Evolutionary conservation across 179 eudicot species (phyloP).

Genomic region (Drosera spatulata): DNA sequence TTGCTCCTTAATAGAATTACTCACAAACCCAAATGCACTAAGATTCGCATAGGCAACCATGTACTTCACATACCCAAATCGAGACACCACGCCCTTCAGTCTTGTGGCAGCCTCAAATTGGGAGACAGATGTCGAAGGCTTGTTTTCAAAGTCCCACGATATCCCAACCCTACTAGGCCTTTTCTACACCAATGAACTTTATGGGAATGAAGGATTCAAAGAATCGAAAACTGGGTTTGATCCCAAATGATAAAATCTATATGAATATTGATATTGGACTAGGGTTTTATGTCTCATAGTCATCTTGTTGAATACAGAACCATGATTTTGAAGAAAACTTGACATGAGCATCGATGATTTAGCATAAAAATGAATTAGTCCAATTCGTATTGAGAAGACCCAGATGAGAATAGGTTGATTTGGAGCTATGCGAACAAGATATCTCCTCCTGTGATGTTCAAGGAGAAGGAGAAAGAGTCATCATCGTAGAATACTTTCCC

Average conservation of each 20-base stretch:
- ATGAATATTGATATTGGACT: not conserved
- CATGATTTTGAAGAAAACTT: not conserved
- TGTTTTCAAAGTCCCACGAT: constrained; percentile 57
- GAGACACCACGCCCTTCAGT: constrained; percentile 47
- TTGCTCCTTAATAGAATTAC: constrained; percentile 29
- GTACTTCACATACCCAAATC: constrained; percentile 51
- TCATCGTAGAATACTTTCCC: too few relatives aligned
- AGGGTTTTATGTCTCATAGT: constrained; percentile 2
- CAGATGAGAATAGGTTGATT: too few relatives aligned
- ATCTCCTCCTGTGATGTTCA: too few relatives aligned
- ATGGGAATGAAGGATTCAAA: not conserved
- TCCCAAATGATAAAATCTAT: constrained; percentile 13
- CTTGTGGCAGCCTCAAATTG: constrained; percentile 71
- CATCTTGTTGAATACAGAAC: constrained; percentile 1
- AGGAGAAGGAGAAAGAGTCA: too few relatives aligned
- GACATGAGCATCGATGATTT: not conserved
- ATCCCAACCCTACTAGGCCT: constrained; percentile 20
- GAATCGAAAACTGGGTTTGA: constrained; percentile 7
- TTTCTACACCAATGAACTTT: constrained; percentile 2
- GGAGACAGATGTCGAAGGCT: constrained; percentile 46
- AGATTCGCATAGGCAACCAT: constrained; percentile 71
- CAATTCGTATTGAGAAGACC: constrained; percentile 12
- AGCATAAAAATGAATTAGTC: too few relatives aligned
- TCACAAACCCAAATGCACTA: constrained; percentile 54
- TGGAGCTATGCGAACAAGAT: too few relatives aligned